Conservation (phyloP, 2,329 filamentous ascomycete species). For the Aureobasidium sp. region DNA sequence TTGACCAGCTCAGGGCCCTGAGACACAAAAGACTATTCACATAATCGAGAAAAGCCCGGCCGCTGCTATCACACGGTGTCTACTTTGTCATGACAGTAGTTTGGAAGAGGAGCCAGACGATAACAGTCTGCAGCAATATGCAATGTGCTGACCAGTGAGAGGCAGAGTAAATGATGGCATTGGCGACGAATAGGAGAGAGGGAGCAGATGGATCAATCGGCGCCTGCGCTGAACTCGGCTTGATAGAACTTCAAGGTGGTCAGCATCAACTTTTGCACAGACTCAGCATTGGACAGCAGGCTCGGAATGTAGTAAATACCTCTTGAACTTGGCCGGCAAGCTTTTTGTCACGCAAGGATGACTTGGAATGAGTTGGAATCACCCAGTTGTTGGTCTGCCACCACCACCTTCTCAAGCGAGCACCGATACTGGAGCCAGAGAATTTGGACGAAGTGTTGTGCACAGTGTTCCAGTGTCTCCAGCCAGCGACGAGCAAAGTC, state of each 20-base stretch:
- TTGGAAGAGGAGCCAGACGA: not conserved
- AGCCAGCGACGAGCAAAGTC: slow-evolving; percentile 76
- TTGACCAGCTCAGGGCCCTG: not conserved
- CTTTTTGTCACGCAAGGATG: slow-evolving; percentile 25
- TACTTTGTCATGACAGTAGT: not conserved
- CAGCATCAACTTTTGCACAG: slow-evolving; percentile 16
- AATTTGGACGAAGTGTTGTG: slow-evolving; percentile 54
- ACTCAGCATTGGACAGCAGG: slow-evolving; percentile 7
- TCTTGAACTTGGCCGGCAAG: slow-evolving; percentile 30
- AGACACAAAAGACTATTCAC: no score
- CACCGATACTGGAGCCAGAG: slow-evolving; percentile 69
- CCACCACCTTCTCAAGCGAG: slow-evolving; percentile 83
- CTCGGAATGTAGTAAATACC: slow-evolving; percentile 25
- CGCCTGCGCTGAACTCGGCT: slow-evolving; percentile 21
- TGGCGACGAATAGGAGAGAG: not conserved
- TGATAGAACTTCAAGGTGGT: slow-evolving; percentile 19
- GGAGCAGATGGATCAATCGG: slow-evolving; percentile 18
- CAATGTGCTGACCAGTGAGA: not conserved
- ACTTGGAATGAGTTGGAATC: slow-evolving; percentile 48
- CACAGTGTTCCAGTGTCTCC: slow-evolving; percentile 76
- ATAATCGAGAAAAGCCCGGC: not conserved
- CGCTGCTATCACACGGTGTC: not conserved
- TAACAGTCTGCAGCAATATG: not conserved
- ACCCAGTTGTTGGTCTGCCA: slow-evolving; percentile 90
- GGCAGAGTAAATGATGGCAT: not conserved